Conservation (phyloP, 768 basidiomycete species). For the Lactarius hengduanensis region DNA sequence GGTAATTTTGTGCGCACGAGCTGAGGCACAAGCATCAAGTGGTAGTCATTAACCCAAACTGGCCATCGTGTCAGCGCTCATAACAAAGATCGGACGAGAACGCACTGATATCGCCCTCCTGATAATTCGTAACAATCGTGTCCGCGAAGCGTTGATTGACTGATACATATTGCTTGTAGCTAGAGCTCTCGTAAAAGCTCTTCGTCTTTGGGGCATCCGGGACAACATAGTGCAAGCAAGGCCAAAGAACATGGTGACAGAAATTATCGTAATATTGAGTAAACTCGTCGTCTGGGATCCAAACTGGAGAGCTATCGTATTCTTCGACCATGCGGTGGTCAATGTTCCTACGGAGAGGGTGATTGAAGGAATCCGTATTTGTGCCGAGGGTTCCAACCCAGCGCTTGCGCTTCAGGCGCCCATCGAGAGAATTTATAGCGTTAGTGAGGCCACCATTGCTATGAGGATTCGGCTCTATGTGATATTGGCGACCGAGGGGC, state of each 20-base stretch:
- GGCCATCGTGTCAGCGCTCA: slow-evolving; percentile 14
- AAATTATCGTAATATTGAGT: slow-evolving; percentile 81
- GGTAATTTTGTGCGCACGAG: slow-evolving; percentile 73
- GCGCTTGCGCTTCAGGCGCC: slow-evolving; percentile 48
- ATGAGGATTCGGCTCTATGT: slow-evolving; percentile 61
- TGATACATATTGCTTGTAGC: slow-evolving; percentile 81
- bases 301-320: slow-evolving; percentile 55
- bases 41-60: slow-evolving; percentile 94
- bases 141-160: slow-evolving; percentile 92
- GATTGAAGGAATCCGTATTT: slow-evolving; percentile 61
- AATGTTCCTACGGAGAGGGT: slow-evolving; percentile 55
- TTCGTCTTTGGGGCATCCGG: slow-evolving; percentile 88
- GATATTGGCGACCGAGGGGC: slow-evolving; percentile 38
- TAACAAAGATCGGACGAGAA: slow-evolving; percentile 1
- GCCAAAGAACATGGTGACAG: slow-evolving; percentile 90
- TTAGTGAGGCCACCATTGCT: slow-evolving; percentile 86
- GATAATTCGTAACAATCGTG: slow-evolving; percentile 73
- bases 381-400: slow-evolving; percentile 77
- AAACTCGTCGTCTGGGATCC: slow-evolving; percentile 82
- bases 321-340: slow-evolving; percentile 48
- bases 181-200: slow-evolving; percentile 70
- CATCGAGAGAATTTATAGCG: slow-evolving; percentile 63
- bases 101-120: slow-evolving; percentile 81
- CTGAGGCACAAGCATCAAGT: slow-evolving; percentile 88
- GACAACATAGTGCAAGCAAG: slow-evolving; percentile 80